These are phyloP conservation scores for Citrus trifoliata DNA, from an alignment of 345 rosid species.

Conservation along the genomic window DNA sequence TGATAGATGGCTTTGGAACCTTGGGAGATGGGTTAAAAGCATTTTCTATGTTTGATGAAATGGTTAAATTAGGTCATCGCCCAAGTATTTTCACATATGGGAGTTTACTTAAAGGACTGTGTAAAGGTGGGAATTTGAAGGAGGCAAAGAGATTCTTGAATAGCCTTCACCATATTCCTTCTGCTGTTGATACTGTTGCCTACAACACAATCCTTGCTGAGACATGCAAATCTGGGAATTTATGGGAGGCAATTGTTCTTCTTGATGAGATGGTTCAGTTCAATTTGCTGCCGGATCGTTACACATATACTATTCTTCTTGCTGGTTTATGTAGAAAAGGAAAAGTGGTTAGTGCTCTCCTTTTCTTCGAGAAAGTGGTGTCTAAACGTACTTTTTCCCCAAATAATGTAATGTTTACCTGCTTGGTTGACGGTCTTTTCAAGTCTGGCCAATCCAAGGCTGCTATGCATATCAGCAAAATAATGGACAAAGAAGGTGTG, in stretches of 20 bases:
- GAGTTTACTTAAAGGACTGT: slow-evolving; percentile 82
- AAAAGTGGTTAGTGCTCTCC: slow-evolving; percentile 63
- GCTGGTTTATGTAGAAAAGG: slow-evolving; percentile 70
- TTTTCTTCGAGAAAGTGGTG: slow-evolving; percentile 49
- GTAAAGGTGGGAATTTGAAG: slow-evolving; percentile 58
- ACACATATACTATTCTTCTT: slow-evolving; percentile 62
- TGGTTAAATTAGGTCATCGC: slow-evolving; percentile 56
- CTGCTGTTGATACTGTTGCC: slow-evolving; percentile 54
- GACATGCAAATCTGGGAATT: slow-evolving; percentile 52
- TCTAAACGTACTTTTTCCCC: slow-evolving; percentile 39
- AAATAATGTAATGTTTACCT: slow-evolving; percentile 47
- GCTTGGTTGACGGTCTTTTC: slow-evolving; percentile 67
- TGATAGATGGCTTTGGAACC: slow-evolving; percentile 62
- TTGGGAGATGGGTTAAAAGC: slow-evolving; percentile 57
- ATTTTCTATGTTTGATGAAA: slow-evolving; percentile 71
- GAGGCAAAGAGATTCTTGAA: slow-evolving; percentile 62
- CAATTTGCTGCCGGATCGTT: slow-evolving; percentile 58
- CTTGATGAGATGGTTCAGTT: slow-evolving; percentile 63
- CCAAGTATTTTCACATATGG: slow-evolving; percentile 71
- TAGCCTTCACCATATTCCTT: slow-evolving; percentile 49
- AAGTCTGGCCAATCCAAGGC: slow-evolving; percentile 65
- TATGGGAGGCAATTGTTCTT: slow-evolving; percentile 58
- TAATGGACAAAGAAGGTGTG: slow-evolving; percentile 45
- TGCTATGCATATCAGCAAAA: slow-evolving; percentile 41
- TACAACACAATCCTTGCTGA: slow-evolving; percentile 73